Conservation (phyloP, 495 filamentous ascomycete genomes). For the Trypethelium eluteriae region DNA sequence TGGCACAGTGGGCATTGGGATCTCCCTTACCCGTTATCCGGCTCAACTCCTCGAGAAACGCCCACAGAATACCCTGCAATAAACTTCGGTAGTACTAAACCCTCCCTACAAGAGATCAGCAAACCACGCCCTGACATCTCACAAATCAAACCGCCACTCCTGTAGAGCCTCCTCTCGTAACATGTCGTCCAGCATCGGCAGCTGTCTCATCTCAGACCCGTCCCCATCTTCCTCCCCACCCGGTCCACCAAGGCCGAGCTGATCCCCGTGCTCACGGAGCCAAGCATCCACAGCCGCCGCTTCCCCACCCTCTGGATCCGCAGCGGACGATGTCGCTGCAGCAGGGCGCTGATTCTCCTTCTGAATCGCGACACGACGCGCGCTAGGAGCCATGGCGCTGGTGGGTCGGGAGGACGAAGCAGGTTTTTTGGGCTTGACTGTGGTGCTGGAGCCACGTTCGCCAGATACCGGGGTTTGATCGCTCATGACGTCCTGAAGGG, state of each 20-base stretch:
- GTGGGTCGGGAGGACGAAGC: not conserved
- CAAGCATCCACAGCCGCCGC: not conserved
- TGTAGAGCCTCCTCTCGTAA: constrained; percentile 1
- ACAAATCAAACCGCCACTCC: constrained; percentile 4
- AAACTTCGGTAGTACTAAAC: too few relatives aligned
- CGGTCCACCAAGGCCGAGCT: not conserved
- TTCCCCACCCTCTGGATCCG: not conserved
- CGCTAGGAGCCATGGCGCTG: not conserved
- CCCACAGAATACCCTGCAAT: too few relatives aligned
- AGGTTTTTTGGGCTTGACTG: not conserved
- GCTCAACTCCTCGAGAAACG: too few relatives aligned
- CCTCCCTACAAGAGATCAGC: too few relatives aligned
- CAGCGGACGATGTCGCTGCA: not conserved
- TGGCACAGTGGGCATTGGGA: too few relatives aligned
- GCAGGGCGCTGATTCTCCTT: not conserved
- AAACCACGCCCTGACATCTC: not conserved
- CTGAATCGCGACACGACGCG: not conserved
- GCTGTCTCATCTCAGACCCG: not conserved
- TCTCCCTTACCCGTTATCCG: too few relatives aligned
- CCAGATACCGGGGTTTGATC: not conserved
- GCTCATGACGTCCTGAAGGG: constrained; percentile 9
- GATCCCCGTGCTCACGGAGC: not conserved
- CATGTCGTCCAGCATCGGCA: not conserved
- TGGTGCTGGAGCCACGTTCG: not conserved
- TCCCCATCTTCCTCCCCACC: not conserved